Evolutionary conservation across 2,329 filamentous ascomycete genomes (phyloP).

Genomic region (Aspergillus sp.): DNA sequence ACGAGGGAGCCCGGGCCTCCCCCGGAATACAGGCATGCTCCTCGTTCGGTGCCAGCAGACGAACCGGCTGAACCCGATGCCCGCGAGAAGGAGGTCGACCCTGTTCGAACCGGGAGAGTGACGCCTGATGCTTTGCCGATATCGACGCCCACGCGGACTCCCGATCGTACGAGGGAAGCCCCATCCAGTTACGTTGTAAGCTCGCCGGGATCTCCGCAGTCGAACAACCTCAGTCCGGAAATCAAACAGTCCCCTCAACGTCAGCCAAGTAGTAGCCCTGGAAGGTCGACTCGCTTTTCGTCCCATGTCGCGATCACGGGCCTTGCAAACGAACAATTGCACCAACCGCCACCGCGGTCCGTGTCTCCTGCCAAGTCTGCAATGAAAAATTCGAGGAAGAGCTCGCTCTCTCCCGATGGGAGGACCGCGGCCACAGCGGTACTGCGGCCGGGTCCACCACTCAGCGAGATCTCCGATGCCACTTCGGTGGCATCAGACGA

Average conservation of each 20-base stretch:
- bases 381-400: conserved; percentile 54
- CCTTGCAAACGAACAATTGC: conserved; percentile 44
- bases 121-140: conserved; percentile 6
- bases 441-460: conserved; percentile 29
- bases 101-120: neutral
- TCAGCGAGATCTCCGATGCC: conserved; percentile 57
- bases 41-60: conserved; percentile 17
- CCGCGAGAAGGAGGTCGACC: neutral
- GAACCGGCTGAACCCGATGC: conserved; percentile 24
- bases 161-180: conserved; percentile 9
- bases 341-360: conserved; percentile 59
- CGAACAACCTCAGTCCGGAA: conserved; percentile 12
- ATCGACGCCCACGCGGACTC: conserved; percentile 10
- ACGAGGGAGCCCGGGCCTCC: neutral
- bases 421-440: conserved; percentile 12
- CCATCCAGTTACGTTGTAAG: conserved; percentile 16
- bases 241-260: conserved; percentile 20
- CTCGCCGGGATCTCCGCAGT: conserved; percentile 19
- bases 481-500: conserved; percentile 50
- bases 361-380: conserved; percentile 62
- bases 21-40: neutral
- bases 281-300: conserved; percentile 57
- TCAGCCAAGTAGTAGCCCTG: conserved; percentile 49
- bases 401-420: conserved; percentile 35
- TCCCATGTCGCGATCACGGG: conserved; percentile 48